Conservation (phyloP, 23 red algal genomes). For the Pyropia yezoensis region DNA sequence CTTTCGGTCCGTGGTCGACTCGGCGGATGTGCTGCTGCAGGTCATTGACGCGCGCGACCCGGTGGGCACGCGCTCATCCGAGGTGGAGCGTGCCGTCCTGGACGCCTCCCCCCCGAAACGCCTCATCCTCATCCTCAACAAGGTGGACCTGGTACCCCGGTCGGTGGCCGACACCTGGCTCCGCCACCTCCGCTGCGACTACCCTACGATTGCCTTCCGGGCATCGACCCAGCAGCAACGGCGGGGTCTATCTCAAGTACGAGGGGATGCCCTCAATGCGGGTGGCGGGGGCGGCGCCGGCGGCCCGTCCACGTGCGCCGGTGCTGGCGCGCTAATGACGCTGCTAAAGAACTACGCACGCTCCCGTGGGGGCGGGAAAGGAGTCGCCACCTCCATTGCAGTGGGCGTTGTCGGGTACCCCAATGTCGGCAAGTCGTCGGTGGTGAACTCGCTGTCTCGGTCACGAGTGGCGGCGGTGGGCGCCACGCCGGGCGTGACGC, state of each 20-base stretch:
- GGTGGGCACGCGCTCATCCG: conserved; percentile 63
- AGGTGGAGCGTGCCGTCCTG: conserved; percentile 66
- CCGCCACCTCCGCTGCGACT: conserved; percentile 67
- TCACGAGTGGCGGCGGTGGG: conserved; percentile 60
- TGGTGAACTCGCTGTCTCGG: conserved; percentile 84
- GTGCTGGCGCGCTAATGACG: conserved; percentile 32
- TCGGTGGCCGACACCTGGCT: conserved; percentile 69
- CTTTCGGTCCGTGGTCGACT: conserved; percentile 72
- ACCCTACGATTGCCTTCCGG: conserved; percentile 72
- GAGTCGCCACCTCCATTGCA: conserved; percentile 32
- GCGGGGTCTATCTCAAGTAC: conserved; percentile 9
- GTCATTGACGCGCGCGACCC: conserved; percentile 95
- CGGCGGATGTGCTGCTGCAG: conserved; percentile 77
- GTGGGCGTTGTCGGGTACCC: conserved; percentile 97
- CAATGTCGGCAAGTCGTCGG: conserved; percentile 89
- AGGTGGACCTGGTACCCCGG: conserved; percentile 89
- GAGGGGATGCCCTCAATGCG: conserved; percentile 21
- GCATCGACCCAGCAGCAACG: conserved; percentile 27
- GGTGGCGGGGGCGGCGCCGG: conserved; percentile 25
- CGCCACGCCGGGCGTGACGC: conserved; percentile 77
- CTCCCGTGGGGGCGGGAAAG: conserved; percentile 6
- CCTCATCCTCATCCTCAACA: conserved; percentile 88
- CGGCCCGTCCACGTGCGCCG: conserved; percentile 36
- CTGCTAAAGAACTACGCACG: conserved; percentile 75
- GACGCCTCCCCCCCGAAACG: conserved; percentile 50